Percentiles rank a stretch among this genome's conserved stretches.
Evolutionary conservation across 805 yeast genomes (phyloP).

Genomic region (Pichia manshurica): DNA sequence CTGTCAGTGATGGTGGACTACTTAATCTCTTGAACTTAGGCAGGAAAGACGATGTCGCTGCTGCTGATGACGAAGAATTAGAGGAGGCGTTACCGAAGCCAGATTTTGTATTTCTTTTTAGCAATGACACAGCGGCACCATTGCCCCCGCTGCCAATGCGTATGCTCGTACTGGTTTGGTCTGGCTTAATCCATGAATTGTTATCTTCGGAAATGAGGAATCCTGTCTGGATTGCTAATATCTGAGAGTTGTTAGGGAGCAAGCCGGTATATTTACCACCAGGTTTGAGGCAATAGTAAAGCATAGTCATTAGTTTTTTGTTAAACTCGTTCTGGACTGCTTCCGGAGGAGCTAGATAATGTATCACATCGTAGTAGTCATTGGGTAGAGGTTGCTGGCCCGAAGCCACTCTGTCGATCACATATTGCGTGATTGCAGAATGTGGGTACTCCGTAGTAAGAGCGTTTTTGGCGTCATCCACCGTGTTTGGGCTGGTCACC

Average conservation of each 20-base stretch:
- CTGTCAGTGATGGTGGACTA: conserved; percentile 38
- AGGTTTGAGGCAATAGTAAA: conserved; percentile 35
- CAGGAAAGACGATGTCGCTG: conserved; percentile 10
- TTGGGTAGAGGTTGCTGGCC: conserved; percentile 36
- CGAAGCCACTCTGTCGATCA: conserved; percentile 53
- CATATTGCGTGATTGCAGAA: conserved; percentile 40
- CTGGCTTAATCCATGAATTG: conserved; percentile 53
- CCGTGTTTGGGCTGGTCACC: conserved; percentile 48
- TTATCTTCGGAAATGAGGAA: conserved; percentile 41
- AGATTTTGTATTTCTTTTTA: conserved; percentile 14
- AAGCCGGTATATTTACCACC: conserved; percentile 50
- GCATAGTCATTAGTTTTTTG: conserved; percentile 34
- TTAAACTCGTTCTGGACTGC: conserved; percentile 42
- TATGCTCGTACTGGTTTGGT: conserved; percentile 4
- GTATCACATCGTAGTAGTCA: conserved; percentile 38
- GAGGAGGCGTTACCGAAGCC: not conserved
- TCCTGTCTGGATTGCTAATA: conserved; percentile 65
- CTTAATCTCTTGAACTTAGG: conserved; percentile 30
- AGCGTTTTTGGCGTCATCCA: conserved; percentile 35
- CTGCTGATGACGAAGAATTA: too few species aligned
- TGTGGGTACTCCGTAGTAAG: conserved; percentile 27
- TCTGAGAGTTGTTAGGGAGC: conserved; percentile 42
- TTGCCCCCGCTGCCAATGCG: not conserved
- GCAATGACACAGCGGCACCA: conserved; percentile 15
- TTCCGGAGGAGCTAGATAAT: conserved; percentile 53